Conservation (phyloP, 1,284 basidiomycete species). For the Cystobasidiaceae sp. region DNA sequence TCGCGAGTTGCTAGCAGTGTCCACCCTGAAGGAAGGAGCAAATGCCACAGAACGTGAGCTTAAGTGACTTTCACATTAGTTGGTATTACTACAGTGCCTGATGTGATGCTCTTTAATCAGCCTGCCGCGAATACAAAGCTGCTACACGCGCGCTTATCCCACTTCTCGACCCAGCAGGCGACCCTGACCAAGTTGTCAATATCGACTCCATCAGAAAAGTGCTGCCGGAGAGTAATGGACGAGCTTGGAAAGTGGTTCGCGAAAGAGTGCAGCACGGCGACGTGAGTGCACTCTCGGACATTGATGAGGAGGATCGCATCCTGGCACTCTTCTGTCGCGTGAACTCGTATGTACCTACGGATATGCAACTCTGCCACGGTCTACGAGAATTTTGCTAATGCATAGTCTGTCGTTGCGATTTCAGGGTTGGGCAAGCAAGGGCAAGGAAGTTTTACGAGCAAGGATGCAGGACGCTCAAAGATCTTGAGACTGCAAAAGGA, state of each 20-base stretch:
- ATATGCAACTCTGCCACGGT: neutral
- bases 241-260: slow-evolving; percentile 33
- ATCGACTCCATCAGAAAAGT: neutral
- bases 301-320: slow-evolving; percentile 25
- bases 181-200: neutral
- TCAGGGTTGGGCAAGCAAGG: slow-evolving; percentile 32
- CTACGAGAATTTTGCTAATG: too few relatives aligned
- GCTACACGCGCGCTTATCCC: slow-evolving; percentile 21
- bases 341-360: slow-evolving; percentile 31
- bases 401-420: neutral
- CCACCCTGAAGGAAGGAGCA: neutral
- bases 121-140: slow-evolving; percentile 2
- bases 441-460: slow-evolving; percentile 31
- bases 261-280: slow-evolving; percentile 24
- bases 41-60: neutral
- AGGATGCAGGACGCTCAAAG: slow-evolving; percentile 31
- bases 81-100: neutral
- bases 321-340: slow-evolving; percentile 29
- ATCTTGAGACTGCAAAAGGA: slow-evolving; percentile 15
- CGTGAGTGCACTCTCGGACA: neutral
- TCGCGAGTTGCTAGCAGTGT: slow-evolving; percentile 6
- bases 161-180: neutral
- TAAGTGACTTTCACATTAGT: neutral
- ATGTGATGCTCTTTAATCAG: neutral
- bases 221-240: slow-evolving; percentile 5